These are phyloP conservation scores for Aspergillus ibericus DNA, from an alignment of 2,329 filamentous ascomycete species.

Conservation along the genomic window DNA sequence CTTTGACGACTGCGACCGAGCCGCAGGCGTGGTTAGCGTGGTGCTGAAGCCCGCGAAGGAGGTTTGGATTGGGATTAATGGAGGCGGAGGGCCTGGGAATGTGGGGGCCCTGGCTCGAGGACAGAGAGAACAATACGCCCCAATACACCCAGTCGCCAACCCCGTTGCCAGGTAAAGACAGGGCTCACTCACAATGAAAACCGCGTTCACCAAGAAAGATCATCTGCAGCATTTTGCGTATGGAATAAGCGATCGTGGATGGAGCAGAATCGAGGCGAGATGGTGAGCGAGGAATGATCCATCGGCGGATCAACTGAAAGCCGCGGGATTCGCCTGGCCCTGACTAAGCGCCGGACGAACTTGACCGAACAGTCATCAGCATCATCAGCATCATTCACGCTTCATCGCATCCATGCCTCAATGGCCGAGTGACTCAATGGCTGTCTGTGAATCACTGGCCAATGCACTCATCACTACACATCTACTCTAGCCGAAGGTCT, in stretches of 20 bases:
- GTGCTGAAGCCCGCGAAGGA: slow-evolving; percentile 27
- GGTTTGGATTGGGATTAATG: slow-evolving; percentile 25
- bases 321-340: slow-evolving; percentile 14
- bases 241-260: slow-evolving; percentile 6
- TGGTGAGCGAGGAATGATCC: slow-evolving; percentile 5
- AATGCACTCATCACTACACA: not conserved
- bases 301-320: slow-evolving; percentile 24
- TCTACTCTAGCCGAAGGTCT: not conserved
- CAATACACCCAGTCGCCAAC: slow-evolving; percentile 2
- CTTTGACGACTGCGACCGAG: slow-evolving; percentile 34
- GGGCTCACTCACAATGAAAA: slow-evolving; percentile 20
- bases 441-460: not conserved
- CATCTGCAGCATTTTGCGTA: slow-evolving; percentile 28
- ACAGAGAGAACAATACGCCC: slow-evolving; percentile 13
- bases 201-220: slow-evolving; percentile 19
- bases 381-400: not conserved
- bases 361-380: not conserved
- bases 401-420: not conserved
- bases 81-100: slow-evolving; percentile 30
- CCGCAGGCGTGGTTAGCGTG: slow-evolving; percentile 23
- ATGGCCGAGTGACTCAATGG: not conserved
- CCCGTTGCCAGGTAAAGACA: not conserved
- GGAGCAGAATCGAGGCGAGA: slow-evolving; percentile 9
- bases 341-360: slow-evolving; percentile 19
- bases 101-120: slow-evolving; percentile 27